Evolutionary conservation across 148 eudicot species (phyloP).

Genomic region (Fallopia convolvulus): DNA sequence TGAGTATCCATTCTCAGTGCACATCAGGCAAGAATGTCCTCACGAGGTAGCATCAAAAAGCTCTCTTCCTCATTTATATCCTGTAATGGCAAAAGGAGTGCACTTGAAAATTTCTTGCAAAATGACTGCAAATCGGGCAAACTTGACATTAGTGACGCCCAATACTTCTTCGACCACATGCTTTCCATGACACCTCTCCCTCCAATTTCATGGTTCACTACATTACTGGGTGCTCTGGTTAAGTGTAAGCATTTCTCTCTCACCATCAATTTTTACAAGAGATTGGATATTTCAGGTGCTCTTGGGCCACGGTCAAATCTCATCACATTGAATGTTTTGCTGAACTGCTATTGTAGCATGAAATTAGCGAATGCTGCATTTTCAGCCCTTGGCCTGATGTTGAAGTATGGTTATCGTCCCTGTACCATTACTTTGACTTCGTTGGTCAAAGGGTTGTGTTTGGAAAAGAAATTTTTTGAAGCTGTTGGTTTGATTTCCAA

Average conservation of each 20-base stretch:
- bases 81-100: background rate
- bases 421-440: constrained; percentile 16
- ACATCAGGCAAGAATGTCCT: background rate
- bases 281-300: background rate
- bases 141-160: no score
- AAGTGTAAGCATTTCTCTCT: no score
- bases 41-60: background rate
- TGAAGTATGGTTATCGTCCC: constrained; percentile 21
- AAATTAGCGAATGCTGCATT: constrained; percentile 12
- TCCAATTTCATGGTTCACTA: no score
- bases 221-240: no score
- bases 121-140: no score
- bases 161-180: constrained; percentile 12
- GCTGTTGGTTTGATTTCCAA: background rate
- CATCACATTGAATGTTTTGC: constrained; percentile 16
- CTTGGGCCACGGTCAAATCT: constrained; percentile 14
- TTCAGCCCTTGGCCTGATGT: constrained; percentile 14
- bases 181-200: no score
- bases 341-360: constrained; percentile 21
- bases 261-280: constrained; percentile 10
- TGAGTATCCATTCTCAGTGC: no score
- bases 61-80: background rate
- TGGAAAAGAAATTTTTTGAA: no score
- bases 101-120: constrained; percentile 2
- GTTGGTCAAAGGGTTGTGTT: constrained; percentile 21